Evolutionary conservation across 495 filamentous ascomycete genomes (phyloP).

Genomic region (Penicillium longicatenatum): DNA sequence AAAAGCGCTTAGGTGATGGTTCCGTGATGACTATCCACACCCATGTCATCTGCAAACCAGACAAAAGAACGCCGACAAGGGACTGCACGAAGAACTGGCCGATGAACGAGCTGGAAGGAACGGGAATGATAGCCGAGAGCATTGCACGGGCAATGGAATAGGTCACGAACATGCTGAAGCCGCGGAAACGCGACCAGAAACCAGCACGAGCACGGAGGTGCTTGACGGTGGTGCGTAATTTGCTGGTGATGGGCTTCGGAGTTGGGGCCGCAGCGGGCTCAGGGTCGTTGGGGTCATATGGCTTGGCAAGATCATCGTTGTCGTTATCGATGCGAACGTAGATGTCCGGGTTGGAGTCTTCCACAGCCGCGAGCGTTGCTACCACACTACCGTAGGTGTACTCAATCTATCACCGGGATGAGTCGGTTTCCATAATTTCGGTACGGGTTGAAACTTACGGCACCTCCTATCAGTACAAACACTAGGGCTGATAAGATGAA

Average conservation of each 20-base stretch:
- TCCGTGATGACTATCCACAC: slow-evolving; percentile 63
- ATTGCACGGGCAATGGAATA: slow-evolving; percentile 32
- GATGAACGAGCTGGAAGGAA: slow-evolving; percentile 31
- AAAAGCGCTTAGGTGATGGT: slow-evolving; percentile 53
- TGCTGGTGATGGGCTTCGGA: slow-evolving; percentile 59
- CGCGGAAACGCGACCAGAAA: slow-evolving; percentile 59
- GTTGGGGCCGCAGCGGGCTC: slow-evolving; percentile 24
- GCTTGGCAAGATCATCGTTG: slow-evolving; percentile 34
- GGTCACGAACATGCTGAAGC: slow-evolving; percentile 43
- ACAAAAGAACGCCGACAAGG: slow-evolving; percentile 44
- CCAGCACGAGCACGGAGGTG: slow-evolving; percentile 61
- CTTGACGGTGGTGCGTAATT: slow-evolving; percentile 55
- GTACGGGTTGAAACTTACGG: slow-evolving; percentile 11
- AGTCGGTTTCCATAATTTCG: neutral
- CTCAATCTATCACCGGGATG: slow-evolving; percentile 29
- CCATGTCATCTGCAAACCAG: slow-evolving; percentile 58
- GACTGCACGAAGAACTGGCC: slow-evolving; percentile 40
- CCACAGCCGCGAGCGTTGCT: slow-evolving; percentile 61
- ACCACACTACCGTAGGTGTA: slow-evolving; percentile 64
- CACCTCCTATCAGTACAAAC: neutral
- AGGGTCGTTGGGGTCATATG: slow-evolving; percentile 35
- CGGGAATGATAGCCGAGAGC: slow-evolving; percentile 25
- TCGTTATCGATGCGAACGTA: slow-evolving; percentile 47
- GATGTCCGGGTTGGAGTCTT: slow-evolving; percentile 60
- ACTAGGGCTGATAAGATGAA: neutral